Evolutionary conservation across 2,329 filamentous ascomycete species (phyloP), one percentile per base, ranked within the genome.

Genomic region (Rugonectria rugulosa): DNA sequence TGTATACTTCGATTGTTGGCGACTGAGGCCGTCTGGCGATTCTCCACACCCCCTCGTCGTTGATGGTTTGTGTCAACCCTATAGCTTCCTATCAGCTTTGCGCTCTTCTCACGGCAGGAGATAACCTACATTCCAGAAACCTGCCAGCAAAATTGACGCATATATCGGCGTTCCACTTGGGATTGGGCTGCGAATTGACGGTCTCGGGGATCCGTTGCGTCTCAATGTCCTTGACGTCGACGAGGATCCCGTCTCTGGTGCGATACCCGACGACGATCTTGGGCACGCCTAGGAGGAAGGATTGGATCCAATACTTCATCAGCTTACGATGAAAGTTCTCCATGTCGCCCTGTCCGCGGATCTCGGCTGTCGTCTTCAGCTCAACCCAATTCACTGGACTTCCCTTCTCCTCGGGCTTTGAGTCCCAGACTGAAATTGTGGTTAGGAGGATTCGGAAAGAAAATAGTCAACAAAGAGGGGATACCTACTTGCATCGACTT

Each of bases 241-340:
- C 80, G 19, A 99, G 79, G 48, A 91, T 83, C 7, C 95, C 94
- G 51, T 88, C 74, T 15, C 74, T 85, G 27, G 84, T 88, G 42
- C 95, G 87, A 72, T 95, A 97, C 1, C 95, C 95, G 24, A 99
- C 90, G 40, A 97, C 86, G 62, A 99, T 91, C 63, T 88, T 95
- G 1, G 92, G 92, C 1, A 98, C 93, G 34, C 94, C 94, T 2
- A 99, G 87, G 3, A 99, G 81, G 70, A 97, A 99, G 0, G 91
- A 96, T 73, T 98, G 95, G 12, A 94, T 91, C 95, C 95, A 99
- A 76, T 94, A 97, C 69, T 96, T 96, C 74, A 96, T 84, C 50
- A 98, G 82, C 72, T 98, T 98, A 43, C 90, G 85, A 74, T 97
- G 91, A 70, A 94, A 97, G 60, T 87, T 89, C 17, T 88, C 75